Evolutionary conservation across 2,329 filamentous ascomycete genomes (phyloP).

Genomic region (Bipolaris cookei): DNA sequence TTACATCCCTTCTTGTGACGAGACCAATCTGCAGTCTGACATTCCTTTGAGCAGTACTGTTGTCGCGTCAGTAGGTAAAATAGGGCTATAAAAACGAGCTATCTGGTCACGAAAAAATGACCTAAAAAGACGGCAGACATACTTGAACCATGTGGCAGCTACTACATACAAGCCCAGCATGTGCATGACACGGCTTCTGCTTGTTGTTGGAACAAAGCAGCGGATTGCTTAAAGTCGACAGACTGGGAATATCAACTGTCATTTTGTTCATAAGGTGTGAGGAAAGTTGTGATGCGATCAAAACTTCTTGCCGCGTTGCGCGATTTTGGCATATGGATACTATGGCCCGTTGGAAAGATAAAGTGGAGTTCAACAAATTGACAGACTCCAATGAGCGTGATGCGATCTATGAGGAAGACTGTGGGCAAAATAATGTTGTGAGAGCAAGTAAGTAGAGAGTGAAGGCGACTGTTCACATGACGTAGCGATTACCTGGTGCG

Average conservation of each 20-base stretch:
- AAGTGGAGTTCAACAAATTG: no score
- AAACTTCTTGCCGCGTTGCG: not conserved
- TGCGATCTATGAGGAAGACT: no score
- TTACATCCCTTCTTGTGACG: constrained; percentile 2
- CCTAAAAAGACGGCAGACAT: not conserved
- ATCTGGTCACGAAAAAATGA: not conserved
- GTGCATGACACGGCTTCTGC: not conserved
- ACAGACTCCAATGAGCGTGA: no score
- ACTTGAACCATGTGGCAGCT: not conserved
- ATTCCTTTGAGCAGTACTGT: constrained; percentile 6
- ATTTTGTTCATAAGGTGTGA: not conserved
- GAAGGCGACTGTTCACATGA: no score
- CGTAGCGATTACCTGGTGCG: no score
- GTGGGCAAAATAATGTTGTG: no score
- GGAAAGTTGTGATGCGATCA: not conserved
- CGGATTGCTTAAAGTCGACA: not conserved
- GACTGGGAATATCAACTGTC: not conserved
- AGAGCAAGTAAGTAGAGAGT: no score
- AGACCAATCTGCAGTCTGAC: constrained; percentile 2
- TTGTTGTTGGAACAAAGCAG: not conserved
- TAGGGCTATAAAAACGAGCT: not conserved
- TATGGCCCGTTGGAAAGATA: no score
- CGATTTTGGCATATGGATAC: not conserved
- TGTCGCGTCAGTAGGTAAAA: not conserved
- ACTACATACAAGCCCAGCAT: not conserved